Conservation (phyloP, 805 yeast species). For the Clavispora santaluciae region DNA sequence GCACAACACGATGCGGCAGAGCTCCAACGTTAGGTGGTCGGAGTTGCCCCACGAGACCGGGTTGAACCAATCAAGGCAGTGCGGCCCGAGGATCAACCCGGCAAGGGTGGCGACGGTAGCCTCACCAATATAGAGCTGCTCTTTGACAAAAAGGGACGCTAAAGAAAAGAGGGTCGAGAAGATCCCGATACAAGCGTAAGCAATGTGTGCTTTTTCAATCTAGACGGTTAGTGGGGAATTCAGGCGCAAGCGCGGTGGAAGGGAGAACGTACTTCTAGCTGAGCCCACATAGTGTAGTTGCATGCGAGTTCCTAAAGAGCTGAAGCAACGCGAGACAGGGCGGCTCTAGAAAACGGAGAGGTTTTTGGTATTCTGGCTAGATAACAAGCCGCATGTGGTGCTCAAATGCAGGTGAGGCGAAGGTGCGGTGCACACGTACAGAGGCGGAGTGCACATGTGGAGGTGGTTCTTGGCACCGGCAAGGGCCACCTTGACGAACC, state of each 20-base stretch:
- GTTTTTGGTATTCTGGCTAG: neutral
- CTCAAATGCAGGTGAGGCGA: neutral
- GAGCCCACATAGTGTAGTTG: conserved; percentile 21
- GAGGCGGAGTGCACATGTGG: neutral
- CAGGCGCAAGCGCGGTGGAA: conserved; percentile 2
- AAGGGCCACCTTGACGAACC: no score
- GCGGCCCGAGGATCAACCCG: conserved; percentile 87
- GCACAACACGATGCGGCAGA: conserved; percentile 76
- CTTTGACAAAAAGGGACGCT: conserved; percentile 77
- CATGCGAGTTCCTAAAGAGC: neutral
- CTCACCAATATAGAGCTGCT: conserved; percentile 81
- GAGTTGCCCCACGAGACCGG: conserved; percentile 84
- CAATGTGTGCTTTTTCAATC: conserved; percentile 68
- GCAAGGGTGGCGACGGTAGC: conserved; percentile 84
- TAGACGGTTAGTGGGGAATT: conserved; percentile 11
- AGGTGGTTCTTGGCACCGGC: neutral
- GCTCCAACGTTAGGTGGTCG: conserved; percentile 76
- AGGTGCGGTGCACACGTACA: no score
- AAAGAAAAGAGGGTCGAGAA: conserved; percentile 78
- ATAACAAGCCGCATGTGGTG: neutral
- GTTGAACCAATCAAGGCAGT: conserved; percentile 74
- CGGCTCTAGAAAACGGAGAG: neutral
- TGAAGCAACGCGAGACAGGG: neutral
- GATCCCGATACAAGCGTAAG: conserved; percentile 83
- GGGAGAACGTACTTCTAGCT: conserved; percentile 28